Conservation (phyloP, 805 yeast genomes). For the Cephaloascus albidus region DNA sequence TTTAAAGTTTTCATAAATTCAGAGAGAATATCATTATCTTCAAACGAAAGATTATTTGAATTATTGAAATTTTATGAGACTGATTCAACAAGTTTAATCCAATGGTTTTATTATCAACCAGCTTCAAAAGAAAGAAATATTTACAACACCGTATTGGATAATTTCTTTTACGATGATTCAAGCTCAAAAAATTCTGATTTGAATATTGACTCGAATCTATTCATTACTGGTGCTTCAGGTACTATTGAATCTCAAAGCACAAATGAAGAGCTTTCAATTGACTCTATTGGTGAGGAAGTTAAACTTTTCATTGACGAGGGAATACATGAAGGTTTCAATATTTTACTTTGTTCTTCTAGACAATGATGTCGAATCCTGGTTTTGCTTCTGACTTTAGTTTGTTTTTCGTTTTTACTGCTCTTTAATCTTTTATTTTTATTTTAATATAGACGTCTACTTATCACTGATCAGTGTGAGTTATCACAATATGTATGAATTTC, state of each 20-base stretch:
- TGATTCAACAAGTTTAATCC: conserved; percentile 3
- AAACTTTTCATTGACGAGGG: conserved; percentile 12
- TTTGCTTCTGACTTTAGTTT: neutral
- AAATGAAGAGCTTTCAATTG: neutral
- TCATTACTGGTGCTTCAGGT: conserved; percentile 16
- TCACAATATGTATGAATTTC: too few relatives aligned
- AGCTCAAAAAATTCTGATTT: conserved; percentile 7
- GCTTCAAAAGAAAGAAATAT: neutral
- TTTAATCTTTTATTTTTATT: too few relatives aligned
- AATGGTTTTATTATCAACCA: conserved; percentile 1
- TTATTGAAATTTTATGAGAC: conserved; percentile 6
- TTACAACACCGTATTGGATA: neutral
- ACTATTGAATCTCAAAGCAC: conserved; percentile 2
- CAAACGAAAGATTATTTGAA: conserved; percentile 8
- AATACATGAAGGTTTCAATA: conserved; percentile 14
- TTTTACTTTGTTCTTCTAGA: conserved; percentile 6
- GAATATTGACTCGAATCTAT: conserved; percentile 6
- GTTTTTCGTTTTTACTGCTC: neutral
- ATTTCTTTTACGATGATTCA: conserved; percentile 7
- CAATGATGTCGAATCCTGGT: neutral
- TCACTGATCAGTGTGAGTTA: too few relatives aligned
- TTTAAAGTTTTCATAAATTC: conserved; percentile 14
- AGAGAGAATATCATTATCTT: conserved; percentile 4
- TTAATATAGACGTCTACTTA: too few relatives aligned
- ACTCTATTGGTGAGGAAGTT: neutral